Percentiles rank a stretch among this genome's conserved stretches.
Conservation (phyloP, 2,329 filamentous ascomycete species). For the Epichloe typhina region DNA sequence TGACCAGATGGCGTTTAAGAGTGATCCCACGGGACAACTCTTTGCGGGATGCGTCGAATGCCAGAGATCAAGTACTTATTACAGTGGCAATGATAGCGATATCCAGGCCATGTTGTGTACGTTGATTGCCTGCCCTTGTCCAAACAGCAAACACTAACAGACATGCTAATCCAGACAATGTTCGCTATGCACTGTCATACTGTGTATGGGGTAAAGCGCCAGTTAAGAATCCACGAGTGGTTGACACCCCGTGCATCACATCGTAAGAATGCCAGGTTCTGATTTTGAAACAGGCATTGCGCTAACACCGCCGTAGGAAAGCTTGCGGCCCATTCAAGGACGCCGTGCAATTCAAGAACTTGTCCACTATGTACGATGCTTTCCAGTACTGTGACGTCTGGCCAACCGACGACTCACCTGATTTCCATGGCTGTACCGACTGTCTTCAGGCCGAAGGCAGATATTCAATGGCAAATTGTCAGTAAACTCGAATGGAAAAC, state of each 20-base stretch:
- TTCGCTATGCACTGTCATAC: slow-evolving; percentile 40
- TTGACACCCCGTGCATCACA: slow-evolving; percentile 37
- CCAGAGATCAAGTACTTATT: slow-evolving; percentile 36
- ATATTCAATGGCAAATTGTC: slow-evolving; percentile 41
- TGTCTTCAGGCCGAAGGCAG: slow-evolving; percentile 30
- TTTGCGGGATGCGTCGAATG: slow-evolving; percentile 40
- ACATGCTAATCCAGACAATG: slow-evolving; percentile 32
- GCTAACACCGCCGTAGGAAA: slow-evolving; percentile 25
- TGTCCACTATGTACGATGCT: slow-evolving; percentile 29
- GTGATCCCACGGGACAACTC: slow-evolving; percentile 28
- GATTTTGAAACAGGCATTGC: background rate
- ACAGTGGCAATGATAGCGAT: slow-evolving; percentile 33
- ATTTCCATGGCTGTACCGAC: slow-evolving; percentile 27
- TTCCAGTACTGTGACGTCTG: slow-evolving; percentile 44
- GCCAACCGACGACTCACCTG: slow-evolving; percentile 23
- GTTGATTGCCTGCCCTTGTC: slow-evolving; percentile 13
- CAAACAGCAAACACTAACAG: background rate
- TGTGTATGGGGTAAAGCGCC: slow-evolving; percentile 39
- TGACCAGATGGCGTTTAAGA: slow-evolving; percentile 25
- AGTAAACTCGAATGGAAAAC: slow-evolving; percentile 8
- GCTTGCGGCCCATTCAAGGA: slow-evolving; percentile 37
- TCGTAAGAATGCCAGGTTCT: slow-evolving; percentile 21
- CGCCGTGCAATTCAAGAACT: slow-evolving; percentile 35
- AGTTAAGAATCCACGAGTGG: slow-evolving; percentile 23
- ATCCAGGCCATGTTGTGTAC: slow-evolving; percentile 41